Evolutionary conservation across 2,329 filamentous ascomycete species (phyloP), one percentile per base, ranked within the genome.

Genomic region (Calonectria crousiana): DNA sequence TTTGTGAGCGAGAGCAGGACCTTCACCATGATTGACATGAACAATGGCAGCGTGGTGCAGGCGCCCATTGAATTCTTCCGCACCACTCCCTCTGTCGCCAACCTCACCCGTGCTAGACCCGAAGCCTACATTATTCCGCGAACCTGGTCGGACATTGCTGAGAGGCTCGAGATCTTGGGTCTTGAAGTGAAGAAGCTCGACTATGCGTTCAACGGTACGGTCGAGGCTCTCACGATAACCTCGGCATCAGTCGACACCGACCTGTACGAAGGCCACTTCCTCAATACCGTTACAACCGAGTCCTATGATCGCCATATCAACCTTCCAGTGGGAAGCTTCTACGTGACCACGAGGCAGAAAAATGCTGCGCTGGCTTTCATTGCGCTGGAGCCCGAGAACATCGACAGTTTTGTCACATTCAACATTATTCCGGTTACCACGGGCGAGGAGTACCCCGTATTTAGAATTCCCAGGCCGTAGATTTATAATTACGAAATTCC

Each of bases 1-100:
- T 62, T 28, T 62, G 56, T 62, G 36, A 62, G 23, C 8, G 56
- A 62, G 23, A 62, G 13, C 16, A 62, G 56, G 4, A 62, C 56
- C 2, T 62, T 62, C n/a, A 62, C 56, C n/a, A 62, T 62, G 56
- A 62, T 62, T 62, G 56, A 62, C 36, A 28, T 62, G 23, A 62
- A 62, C 11, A 62, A 41, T 6, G 56, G 56, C 6, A 62, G 56
- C 23, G 56, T 62, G 4, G 56, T 62, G 56, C 56, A 62, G 56
- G 56, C 56, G 23, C 56, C 56, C 23, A 62, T 62, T 62, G 56
- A 41, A 28, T 62, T 62, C 32, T 41, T 41, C 6, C 34, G 56
- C 36, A 62, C 56, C 2, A 62, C 56, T 20, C 56, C 56, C 23
- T 62, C 56, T 14, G 23, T 62, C 14, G 56, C 56, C 11, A 62